Conservation (phyloP, 441 rosid species). For the Adansonia madagascariensis region DNA sequence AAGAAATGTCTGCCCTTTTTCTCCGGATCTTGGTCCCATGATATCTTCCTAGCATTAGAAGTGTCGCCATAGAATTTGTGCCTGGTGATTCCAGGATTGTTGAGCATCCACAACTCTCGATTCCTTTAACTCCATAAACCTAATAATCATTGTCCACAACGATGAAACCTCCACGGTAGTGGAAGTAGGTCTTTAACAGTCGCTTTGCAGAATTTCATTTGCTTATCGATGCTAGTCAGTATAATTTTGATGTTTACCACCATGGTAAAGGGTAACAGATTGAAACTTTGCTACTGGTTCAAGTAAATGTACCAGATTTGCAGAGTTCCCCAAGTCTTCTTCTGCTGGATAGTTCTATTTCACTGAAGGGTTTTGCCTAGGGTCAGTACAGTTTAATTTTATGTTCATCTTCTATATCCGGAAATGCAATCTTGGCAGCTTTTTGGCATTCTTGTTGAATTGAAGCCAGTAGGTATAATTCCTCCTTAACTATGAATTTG, state of each 20-base stretch:
- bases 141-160: conserved; percentile 51
- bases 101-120: conserved; percentile 63
- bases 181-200: conserved; percentile 64
- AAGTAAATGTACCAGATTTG: conserved; percentile 54
- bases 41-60: conserved; percentile 70
- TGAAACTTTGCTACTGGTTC: conserved; percentile 54
- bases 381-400: conserved; percentile 46
- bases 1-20: conserved; percentile 31
- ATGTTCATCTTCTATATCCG: conserved; percentile 61
- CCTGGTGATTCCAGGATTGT: conserved; percentile 72
- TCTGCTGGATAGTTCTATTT: conserved; percentile 60
- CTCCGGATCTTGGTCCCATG: conserved; percentile 60
- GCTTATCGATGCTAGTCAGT: conserved; percentile 36
- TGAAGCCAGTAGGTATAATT: conserved; percentile 49
- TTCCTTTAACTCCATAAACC: conserved; percentile 47
- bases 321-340: conserved; percentile 55
- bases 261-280: conserved; percentile 49
- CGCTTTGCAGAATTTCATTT: conserved; percentile 50
- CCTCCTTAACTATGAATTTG: conserved; percentile 56
- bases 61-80: conserved; percentile 75
- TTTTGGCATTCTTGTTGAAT: conserved; percentile 54
- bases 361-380: conserved; percentile 59
- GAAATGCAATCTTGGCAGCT: conserved; percentile 64
- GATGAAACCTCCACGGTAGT: conserved; percentile 65
- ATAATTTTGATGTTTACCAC: conserved; percentile 41